Evolutionary conservation across 768 basidiomycete species (phyloP), one percentile per base, ranked within the genome.

Genomic region (Boletus rex-veris): DNA sequence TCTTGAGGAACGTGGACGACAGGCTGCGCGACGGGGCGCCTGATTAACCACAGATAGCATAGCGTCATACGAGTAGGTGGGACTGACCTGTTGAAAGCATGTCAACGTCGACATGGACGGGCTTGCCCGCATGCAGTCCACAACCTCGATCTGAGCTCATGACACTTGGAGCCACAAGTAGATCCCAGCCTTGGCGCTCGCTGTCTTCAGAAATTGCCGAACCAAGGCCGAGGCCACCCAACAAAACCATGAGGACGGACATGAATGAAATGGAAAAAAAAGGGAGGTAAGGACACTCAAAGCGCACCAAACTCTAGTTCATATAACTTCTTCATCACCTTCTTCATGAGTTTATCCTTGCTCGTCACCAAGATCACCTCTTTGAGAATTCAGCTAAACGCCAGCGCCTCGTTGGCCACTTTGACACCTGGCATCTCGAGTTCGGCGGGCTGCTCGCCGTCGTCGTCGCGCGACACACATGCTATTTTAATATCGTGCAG

Each of bases 241-340:
- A 74, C 55, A 3, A 59, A 62, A 26, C 24, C 5, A 26, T 26
- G 0, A 26, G 24, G 24, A 26, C 24, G 24, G 5, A 6, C 24
- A 26, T 26, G 24, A 26, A 26, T 26, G 24, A 26, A 4, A 21
- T 1, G 19, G 19, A 19, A 19, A 19, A 19, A 19, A 19, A 2
- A 2, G 19, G 2, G 19, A 3, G 21, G 21, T 4, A 21, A 21
- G 21, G 21, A 19, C 19, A 8, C 70, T 54, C 64, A 82, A 73
- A 81, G 48, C 15, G 60, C 67, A 28, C 80, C 71, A 21, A 83
- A 80, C 51, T 83, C 80, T 1, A 69, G 48, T 12, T 64, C 65
- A 57, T 82, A 83, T 36, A 19, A 19, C 19, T 19, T 19, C 19
- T 1, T 19, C 19, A 19, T 19, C 19, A 2, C 19, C 19, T 19